Conservation (phyloP, 2,329 filamentous ascomycete species). For the Colletotrichum euphorbiae region DNA sequence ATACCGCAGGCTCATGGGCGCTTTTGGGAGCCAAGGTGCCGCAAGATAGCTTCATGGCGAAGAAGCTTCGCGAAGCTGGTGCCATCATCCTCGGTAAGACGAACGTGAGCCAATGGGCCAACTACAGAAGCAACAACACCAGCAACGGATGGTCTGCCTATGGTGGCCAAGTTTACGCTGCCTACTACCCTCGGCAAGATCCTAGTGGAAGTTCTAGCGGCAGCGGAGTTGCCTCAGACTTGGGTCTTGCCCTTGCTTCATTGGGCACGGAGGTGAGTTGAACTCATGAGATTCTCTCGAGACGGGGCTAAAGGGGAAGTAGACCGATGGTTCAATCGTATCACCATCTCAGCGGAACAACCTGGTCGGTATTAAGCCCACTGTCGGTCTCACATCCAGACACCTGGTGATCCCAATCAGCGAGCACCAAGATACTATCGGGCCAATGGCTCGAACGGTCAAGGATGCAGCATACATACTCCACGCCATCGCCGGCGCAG, state of each 20-base stretch:
- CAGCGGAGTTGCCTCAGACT: slow-evolving; percentile 67
- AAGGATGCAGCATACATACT: slow-evolving; percentile 71
- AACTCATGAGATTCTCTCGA: slow-evolving; percentile 53
- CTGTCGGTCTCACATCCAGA: slow-evolving; percentile 72
- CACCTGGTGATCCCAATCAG: slow-evolving; percentile 74
- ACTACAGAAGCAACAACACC: slow-evolving; percentile 67
- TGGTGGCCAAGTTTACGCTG: slow-evolving; percentile 70
- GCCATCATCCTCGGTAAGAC: slow-evolving; percentile 73
- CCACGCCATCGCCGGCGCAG: slow-evolving; percentile 71
- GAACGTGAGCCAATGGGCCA: slow-evolving; percentile 73
- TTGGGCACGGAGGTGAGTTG: slow-evolving; percentile 72
- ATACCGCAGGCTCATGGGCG: slow-evolving; percentile 68
- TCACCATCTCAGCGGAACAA: slow-evolving; percentile 65
- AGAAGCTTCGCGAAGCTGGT: slow-evolving; percentile 68
- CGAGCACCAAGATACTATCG: slow-evolving; percentile 72
- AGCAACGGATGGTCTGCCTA: slow-evolving; percentile 73
- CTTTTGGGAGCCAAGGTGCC: slow-evolving; percentile 66
- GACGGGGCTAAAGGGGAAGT: background rate
- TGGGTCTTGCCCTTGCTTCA: slow-evolving; percentile 69
- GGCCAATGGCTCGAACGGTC: slow-evolving; percentile 71
- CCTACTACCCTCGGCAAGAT: slow-evolving; percentile 71
- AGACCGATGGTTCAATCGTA: slow-evolving; percentile 73
- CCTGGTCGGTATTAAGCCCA: slow-evolving; percentile 75
- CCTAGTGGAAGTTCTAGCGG: slow-evolving; percentile 72
- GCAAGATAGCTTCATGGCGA: slow-evolving; percentile 66